These are phyloP conservation scores for Fusarium subtropicale DNA, from an alignment of 2,329 filamentous ascomycete species.

Conservation along the genomic window DNA sequence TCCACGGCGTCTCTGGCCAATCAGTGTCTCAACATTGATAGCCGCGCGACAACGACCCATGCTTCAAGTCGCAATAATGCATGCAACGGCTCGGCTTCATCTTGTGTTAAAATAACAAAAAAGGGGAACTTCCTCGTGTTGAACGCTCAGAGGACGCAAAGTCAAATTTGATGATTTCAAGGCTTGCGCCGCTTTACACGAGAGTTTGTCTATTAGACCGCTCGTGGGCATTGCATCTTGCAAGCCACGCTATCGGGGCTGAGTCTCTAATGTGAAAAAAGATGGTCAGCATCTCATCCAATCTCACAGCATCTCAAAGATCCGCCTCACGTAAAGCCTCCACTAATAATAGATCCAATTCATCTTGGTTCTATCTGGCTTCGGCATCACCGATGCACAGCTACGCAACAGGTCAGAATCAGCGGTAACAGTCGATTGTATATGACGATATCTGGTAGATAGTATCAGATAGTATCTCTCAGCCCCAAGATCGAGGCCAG, in stretches of 20 bases:
- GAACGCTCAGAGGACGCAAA: constrained; percentile 21
- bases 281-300: constrained; percentile 33
- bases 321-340: constrained; percentile 30
- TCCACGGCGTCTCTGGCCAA: constrained; percentile 24
- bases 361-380: not conserved
- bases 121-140: constrained; percentile 35
- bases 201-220: constrained; percentile 14
- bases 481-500: constrained; percentile 14
- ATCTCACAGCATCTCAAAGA: constrained; percentile 23
- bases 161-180: constrained; percentile 25
- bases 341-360: constrained; percentile 8
- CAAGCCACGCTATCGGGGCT: constrained; percentile 34
- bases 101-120: constrained; percentile 1
- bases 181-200: constrained; percentile 6
- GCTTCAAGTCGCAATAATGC: constrained; percentile 13
- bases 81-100: constrained; percentile 30
- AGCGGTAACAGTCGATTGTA: not conserved
- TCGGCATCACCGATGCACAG: constrained; percentile 20
- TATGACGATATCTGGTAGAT: not conserved
- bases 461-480: not conserved
- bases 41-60: constrained; percentile 47
- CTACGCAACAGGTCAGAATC: constrained; percentile 9
- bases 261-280: constrained; percentile 13
- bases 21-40: constrained; percentile 28
- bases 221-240: not conserved